Evolutionary conservation across 2,329 filamentous ascomycete species (phyloP).

Genomic region (Blastomyces percursus): DNA sequence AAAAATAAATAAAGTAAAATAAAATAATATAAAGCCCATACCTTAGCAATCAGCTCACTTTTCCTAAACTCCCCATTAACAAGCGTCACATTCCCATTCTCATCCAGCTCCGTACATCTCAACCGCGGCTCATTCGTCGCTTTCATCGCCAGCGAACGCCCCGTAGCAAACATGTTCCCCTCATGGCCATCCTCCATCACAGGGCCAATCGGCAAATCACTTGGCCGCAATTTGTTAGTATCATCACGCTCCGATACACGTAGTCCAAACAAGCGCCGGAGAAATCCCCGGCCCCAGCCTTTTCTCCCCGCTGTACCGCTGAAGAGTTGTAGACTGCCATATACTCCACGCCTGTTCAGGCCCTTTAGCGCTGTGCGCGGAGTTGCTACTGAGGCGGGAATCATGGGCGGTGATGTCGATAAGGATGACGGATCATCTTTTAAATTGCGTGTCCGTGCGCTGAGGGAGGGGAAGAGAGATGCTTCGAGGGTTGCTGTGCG

Average conservation of each 20-base stretch:
- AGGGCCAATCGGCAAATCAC: constrained; percentile 46
- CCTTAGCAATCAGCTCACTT: constrained; percentile 90
- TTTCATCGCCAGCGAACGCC: constrained; percentile 60
- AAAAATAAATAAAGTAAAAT: too few species aligned
- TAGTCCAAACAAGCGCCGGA: constrained; percentile 29
- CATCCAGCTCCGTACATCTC: constrained; percentile 90
- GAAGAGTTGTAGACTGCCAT: constrained; percentile 11
- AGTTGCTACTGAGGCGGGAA: constrained; percentile 7
- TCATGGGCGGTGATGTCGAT: not conserved
- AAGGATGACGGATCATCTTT: constrained; percentile 2
- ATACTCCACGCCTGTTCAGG: not conserved
- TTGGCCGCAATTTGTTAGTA: constrained; percentile 39
- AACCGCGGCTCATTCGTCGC: constrained; percentile 74
- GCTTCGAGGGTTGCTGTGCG: constrained; percentile 20
- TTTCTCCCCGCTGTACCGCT: constrained; percentile 25
- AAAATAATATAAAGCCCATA: constrained; percentile 28
- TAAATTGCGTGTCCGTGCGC: constrained; percentile 9
- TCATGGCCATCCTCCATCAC: constrained; percentile 49
- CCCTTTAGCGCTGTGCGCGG: constrained; percentile 3
- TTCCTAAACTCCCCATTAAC: constrained; percentile 97
- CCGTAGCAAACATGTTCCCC: constrained; percentile 55
- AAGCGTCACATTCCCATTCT: constrained; percentile 79
- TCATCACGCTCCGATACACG: constrained; percentile 23
- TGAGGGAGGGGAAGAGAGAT: constrained; percentile 21
- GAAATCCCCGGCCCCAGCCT: constrained; percentile 19